Base-by-base conservation (phyloP, 2,329 filamentous ascomycete species). In the Pestalotiopsis fici region DNA sequence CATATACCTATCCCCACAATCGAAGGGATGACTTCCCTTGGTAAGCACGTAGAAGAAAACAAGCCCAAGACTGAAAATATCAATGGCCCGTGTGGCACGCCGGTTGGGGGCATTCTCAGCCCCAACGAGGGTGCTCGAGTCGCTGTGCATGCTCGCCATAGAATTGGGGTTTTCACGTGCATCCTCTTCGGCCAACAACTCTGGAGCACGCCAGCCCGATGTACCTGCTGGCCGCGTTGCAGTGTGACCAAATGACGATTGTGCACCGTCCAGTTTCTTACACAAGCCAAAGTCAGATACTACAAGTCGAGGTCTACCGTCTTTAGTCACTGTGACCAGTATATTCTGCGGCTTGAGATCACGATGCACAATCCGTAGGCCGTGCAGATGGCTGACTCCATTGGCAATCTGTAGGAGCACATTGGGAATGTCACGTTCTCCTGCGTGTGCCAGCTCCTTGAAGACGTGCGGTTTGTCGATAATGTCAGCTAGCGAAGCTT, bases 41-140 rank as follows among this genome's bases (percentile, higher is more conserved):
- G 95, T 98, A 68, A 99, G 86, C n/a, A 98, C 95, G 78, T 98
- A 99, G 82, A 95, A 98, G 83, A 98, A 99, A n/a, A 99, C 94
- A 65, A 97, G 91, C 1, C 96, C 96, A 43, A 99, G 87, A 0
- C 95, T 97, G 82, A 99, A 99, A 28, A 99, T 97, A 77, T 99
- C 96, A 69, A 98, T 98, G 9, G 96, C 93, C 59, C 96, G 91
- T 59, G 97, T 99, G 6, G 97, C 95, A 64, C 96, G 92, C 68
- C 94, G 91, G 72, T 89, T 90, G 72, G 75, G 85, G 81, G 83
- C 87, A 78, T 89, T 82, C 21, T 88, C 87, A 13, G 88, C 83
- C 54, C 83, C 84, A 9, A 87, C 84, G 4, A 88, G 82, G n/a
- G 86, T 82, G n/a, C 86, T 87, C 15, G 88, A 89, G 25, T 88